Conservation (phyloP, 2,329 filamentous ascomycete genomes). For the Chaetomium sp. region DNA sequence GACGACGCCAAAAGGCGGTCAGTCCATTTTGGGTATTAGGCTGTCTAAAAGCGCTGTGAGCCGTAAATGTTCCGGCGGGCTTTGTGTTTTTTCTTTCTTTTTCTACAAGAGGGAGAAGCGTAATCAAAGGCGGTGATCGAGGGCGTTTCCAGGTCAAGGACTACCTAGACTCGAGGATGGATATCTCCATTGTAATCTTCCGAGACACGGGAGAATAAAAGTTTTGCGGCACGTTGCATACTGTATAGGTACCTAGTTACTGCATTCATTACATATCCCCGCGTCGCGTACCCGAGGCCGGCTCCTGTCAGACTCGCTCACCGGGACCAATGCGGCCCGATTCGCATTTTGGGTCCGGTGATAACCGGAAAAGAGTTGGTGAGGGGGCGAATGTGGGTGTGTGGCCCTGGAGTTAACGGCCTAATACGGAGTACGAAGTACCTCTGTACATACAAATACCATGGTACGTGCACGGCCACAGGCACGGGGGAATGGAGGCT, state of each 20-base stretch:
- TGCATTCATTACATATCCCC: not conserved
- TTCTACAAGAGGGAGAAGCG: not conserved
- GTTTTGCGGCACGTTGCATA: slow-evolving; percentile 4
- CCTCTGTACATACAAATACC: too few species aligned
- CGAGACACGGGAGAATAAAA: slow-evolving; percentile 4
- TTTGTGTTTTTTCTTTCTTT: not conserved
- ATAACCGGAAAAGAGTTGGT: slow-evolving; percentile 5
- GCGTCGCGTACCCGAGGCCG: not conserved
- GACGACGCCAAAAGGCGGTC: not conserved
- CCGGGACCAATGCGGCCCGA: not conserved
- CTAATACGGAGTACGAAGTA: too few species aligned
- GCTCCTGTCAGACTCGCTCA: not conserved
- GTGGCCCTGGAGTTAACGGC: slow-evolving; percentile 26
- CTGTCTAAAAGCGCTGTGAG: not conserved
- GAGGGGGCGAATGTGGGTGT: not conserved
- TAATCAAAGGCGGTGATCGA: not conserved
- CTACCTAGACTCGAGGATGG: slow-evolving; percentile 13
- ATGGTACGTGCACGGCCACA: not conserved
- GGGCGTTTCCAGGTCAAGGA: slow-evolving; percentile 12
- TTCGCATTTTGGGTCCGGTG: not conserved
- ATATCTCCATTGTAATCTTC: slow-evolving; percentile 6
- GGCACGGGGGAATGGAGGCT: slow-evolving; percentile 14
- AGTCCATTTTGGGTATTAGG: not conserved
- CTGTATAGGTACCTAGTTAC: not conserved
- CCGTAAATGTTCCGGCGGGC: not conserved